phyloP scores from a whole-genome alignment of 176 grass and related monocot genomes.

The Triticum dicoccoides region DNA sequence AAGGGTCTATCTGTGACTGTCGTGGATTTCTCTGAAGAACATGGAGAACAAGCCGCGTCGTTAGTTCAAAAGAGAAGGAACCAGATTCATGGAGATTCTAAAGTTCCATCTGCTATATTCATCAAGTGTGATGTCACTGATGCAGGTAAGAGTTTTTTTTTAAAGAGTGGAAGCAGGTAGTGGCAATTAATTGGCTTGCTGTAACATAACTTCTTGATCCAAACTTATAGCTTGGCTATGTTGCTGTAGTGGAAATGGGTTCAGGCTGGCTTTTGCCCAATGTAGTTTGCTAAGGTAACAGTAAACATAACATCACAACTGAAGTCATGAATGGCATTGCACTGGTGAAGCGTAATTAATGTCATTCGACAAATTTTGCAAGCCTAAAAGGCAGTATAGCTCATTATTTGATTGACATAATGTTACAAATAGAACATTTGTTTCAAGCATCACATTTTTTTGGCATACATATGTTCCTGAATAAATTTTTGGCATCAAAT shows the following conservation, averaged over 20 bases:
- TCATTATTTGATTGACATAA: no score
- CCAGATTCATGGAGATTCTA: constrained; percentile 46
- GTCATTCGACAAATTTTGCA: neutral
- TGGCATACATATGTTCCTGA: neutral
- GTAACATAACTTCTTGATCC: neutral
- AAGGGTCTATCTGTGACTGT: constrained; percentile 76
- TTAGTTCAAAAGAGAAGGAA: constrained; percentile 58
- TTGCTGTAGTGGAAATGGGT: neutral
- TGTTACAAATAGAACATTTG: neutral
- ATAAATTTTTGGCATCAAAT: neutral
- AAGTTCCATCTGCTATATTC: constrained; percentile 59
- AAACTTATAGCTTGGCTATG: neutral
- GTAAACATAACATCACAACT: neutral
- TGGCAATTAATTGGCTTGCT: neutral
- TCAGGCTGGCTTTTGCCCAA: neutral
- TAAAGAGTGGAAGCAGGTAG: neutral
- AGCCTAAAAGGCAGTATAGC: neutral
- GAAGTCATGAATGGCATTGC: neutral
- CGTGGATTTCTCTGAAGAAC: constrained; percentile 77
- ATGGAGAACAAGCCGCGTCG: constrained; percentile 53
- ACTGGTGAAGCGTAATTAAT: neutral
- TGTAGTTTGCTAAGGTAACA: neutral
- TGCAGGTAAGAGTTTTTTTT: constrained; percentile 44
- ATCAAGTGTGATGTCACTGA: constrained; percentile 80
- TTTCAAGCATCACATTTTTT: neutral